phyloP scores from a whole-genome alignment of 805 yeast species.

The Starmerella bombicola region DNA sequence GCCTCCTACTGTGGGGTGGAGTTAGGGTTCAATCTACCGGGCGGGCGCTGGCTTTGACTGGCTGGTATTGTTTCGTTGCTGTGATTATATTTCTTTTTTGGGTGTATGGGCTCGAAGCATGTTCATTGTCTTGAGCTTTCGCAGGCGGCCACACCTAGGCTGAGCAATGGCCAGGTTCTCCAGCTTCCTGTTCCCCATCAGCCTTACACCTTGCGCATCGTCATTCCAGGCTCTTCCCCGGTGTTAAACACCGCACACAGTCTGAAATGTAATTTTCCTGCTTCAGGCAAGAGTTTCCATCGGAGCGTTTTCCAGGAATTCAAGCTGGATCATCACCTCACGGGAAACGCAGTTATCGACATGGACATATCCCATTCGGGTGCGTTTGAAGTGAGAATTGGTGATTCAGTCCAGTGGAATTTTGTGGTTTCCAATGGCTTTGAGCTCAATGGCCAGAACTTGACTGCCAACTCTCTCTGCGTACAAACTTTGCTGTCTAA shows the following conservation, averaged over 20 bases:
- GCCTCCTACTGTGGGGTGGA: no score
- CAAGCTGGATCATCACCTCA: slow-evolving; percentile 36
- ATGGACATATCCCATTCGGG: slow-evolving; percentile 63
- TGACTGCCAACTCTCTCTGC: slow-evolving; percentile 67
- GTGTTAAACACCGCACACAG: slow-evolving; percentile 52
- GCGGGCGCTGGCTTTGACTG: no score
- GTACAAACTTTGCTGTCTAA: slow-evolving; percentile 80
- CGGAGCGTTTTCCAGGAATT: slow-evolving; percentile 44
- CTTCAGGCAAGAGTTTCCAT: slow-evolving; percentile 36
- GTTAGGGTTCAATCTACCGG: no score
- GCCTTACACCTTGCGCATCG: slow-evolving; percentile 40
- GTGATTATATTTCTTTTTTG: no score
- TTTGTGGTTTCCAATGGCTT: slow-evolving; percentile 75
- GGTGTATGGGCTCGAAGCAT: no score
- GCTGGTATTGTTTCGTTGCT: no score
- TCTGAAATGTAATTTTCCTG: slow-evolving; percentile 64
- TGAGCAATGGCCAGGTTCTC: slow-evolving; percentile 29
- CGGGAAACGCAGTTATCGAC: slow-evolving; percentile 52
- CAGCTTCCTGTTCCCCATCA: slow-evolving; percentile 32
- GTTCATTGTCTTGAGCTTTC: slow-evolving; percentile 12
- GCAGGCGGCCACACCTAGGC: slow-evolving; percentile 25
- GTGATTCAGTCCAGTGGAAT: slow-evolving; percentile 41
- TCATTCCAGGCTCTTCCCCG: slow-evolving; percentile 62
- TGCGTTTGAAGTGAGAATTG: slow-evolving; percentile 58
- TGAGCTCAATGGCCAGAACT: slow-evolving; percentile 39